These are phyloP conservation scores for Aspergillus steynii DNA, from an alignment of 495 filamentous ascomycete species.

Conservation along the genomic window DNA sequence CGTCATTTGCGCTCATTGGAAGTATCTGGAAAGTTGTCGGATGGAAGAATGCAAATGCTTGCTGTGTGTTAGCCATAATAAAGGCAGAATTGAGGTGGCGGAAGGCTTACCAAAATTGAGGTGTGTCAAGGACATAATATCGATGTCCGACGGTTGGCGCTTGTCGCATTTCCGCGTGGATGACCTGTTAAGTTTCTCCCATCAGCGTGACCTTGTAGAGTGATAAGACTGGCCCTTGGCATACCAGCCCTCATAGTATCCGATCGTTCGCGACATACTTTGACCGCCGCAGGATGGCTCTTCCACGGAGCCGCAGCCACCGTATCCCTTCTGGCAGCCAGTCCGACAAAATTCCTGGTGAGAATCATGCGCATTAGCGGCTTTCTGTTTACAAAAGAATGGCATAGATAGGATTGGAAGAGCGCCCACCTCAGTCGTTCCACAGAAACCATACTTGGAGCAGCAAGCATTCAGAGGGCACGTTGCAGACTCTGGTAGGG, in stretches of 20 bases:
- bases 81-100: background rate
- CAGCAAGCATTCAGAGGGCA: constrained; percentile 15
- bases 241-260: constrained; percentile 13
- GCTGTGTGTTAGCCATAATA: constrained; percentile 1
- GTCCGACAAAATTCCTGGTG: constrained; percentile 9
- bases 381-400: background rate
- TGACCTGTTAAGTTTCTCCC: background rate
- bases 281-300: constrained; percentile 7
- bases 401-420: background rate
- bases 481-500: background rate
- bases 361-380: background rate
- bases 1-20: constrained; percentile 2
- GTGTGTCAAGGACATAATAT: constrained; percentile 1
- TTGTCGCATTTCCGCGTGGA: constrained; percentile 3
- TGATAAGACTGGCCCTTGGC: background rate
- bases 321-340: constrained; percentile 6
- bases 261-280: constrained; percentile 6
- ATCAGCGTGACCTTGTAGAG: background rate
- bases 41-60: constrained; percentile 12
- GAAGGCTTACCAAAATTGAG: constrained; percentile 8
- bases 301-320: constrained; percentile 1
- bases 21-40: constrained; percentile 10
- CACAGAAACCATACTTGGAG: constrained; percentile 12
- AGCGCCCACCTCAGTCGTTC: constrained; percentile 6
- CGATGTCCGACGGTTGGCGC: constrained; percentile 4